Evolutionary conservation across 1,139 yeast species (phyloP), one percentile per base, ranked within the genome.

Genomic region (Candida sp.): DNA sequence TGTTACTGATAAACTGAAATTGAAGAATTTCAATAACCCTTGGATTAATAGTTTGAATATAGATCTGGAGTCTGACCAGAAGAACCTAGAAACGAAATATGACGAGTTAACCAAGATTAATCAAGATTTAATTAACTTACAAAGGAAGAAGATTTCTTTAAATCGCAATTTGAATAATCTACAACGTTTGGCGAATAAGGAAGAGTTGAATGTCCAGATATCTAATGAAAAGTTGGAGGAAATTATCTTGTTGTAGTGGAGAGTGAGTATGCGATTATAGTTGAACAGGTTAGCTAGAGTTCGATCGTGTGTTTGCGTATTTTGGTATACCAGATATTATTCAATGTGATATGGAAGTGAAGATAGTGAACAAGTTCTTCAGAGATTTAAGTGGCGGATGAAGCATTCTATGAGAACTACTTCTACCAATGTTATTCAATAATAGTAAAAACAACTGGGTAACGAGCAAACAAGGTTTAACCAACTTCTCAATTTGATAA

Each of bases 201-300:
- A 73, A 45, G 68, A 56, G 27, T 49, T 70, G 35, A 66, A 70
- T 47, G 73, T 66, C 5, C 67, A 66, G 44, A 46, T 70, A 22
- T 63, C 75, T 33, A 59, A 51, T 29, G 77, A 73, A 47, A 73
- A 71, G 50, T 57, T 73, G 39, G 77, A 70, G 43, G 78, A 73
- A 52, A 64, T 72, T 54, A 55, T 66, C 9, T 68, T 65, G 46
- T 51, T 68, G 52, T 70, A 46, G n/a, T n/a, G n/a, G n/a, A n/a
- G n/a, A n/a, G n/a, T n/a, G n/a, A n/a, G n/a, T n/a, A n/a, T n/a
- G n/a, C n/a, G n/a, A n/a, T n/a, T n/a, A n/a, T n/a, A n/a, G n/a
- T n/a, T n/a, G n/a, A n/a, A n/a, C n/a, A n/a, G n/a, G n/a, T n/a
- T n/a, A n/a, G n/a, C n/a, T n/a, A n/a, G n/a, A n/a, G n/a, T n/a